These are phyloP conservation scores for Amylocystis lapponica DNA, from an alignment of 768 basidiomycete genomes.

Conservation along the genomic window DNA sequence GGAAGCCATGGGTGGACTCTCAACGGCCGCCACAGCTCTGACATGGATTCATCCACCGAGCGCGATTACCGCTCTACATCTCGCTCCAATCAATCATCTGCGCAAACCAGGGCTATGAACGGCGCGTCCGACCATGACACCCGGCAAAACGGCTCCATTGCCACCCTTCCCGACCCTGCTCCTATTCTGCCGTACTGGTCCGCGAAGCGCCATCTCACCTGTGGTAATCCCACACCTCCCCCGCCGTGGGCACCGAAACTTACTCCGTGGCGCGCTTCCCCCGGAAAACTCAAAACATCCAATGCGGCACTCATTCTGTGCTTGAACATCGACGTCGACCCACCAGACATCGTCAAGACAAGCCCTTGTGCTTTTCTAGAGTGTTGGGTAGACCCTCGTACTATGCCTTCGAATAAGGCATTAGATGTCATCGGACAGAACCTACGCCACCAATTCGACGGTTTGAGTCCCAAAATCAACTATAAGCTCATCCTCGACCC, in stretches of 20 bases:
- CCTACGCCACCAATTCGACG: constrained; percentile 93
- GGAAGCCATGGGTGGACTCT: constrained; percentile 10
- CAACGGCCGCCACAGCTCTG: constrained; percentile 6
- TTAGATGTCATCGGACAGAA: constrained; percentile 91
- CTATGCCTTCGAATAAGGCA: constrained; percentile 88
- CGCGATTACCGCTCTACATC: constrained; percentile 26
- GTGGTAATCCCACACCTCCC: constrained; percentile 76
- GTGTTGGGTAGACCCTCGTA: constrained; percentile 96
- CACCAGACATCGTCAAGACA: constrained; percentile 96
- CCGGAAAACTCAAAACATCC: constrained; percentile 86
- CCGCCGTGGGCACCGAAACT: constrained; percentile 62
- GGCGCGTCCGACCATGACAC: constrained; percentile 24
- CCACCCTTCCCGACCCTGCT: constrained; percentile 31
- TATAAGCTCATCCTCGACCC: constrained; percentile 96
- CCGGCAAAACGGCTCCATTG: constrained; percentile 24
- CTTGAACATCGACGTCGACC: constrained; percentile 95
- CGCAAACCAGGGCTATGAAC: constrained; percentile 18
- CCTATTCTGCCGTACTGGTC: constrained; percentile 80
- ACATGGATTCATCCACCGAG: constrained; percentile 26
- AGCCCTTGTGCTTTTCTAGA: constrained; percentile 92
- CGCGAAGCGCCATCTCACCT: constrained; percentile 85
- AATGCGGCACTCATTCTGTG: constrained; percentile 88
- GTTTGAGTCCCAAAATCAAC: constrained; percentile 86
- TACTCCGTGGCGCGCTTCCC: constrained; percentile 75
- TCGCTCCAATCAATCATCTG: constrained; percentile 25